Evolutionary conservation across 768 basidiomycete genomes (phyloP), one percentile per base, ranked within the genome.

Genomic region (Lactifluus subvellereus): DNA sequence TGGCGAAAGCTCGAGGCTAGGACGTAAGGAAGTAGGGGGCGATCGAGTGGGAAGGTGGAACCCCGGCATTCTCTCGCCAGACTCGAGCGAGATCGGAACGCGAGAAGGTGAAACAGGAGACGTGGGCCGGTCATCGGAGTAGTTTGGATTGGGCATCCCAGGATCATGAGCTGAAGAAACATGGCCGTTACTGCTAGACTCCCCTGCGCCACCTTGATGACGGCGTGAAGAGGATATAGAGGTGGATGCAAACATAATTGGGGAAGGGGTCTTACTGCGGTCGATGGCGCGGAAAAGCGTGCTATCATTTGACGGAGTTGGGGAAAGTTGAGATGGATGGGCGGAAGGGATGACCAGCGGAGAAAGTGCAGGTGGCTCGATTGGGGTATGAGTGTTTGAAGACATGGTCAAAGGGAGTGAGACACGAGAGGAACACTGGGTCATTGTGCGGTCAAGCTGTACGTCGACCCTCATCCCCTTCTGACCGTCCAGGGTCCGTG

Each of bases 41-140:
- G 56, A 50, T 3, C 62, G 50, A 16, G 59, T 38, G 7, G 66
- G 66, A 4, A 67, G 66, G 37, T 67, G 66, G 30, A 61, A 67
- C 5, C 43, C 48, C 6, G 63, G 56, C 45, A 43, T 54, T 33
- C n/a, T 59, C 22, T 59, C 59, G 48, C 47, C 35, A 13, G 18
- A 22, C 9, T 53, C 64, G 18, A 61, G 51, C 16, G 60, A 61
- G n/a, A 57, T 20, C 7, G 52, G 60, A 18, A 20, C 64, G 20
- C 64, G 64, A 50, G 64, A 61, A 20, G 60, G 60, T 35, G 64
- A 65, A 35, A n/a, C 18, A 22, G 60, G 54, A 27, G 49, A 35
- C 16, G n/a, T 43, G 10, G 56, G 57, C 4, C 30, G 45, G 35
- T 58, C 49, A 20, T 38, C 38, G 37, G 40, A 38, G 8, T 32